Base-by-base conservation (phyloP, 768 basidiomycete genomes). In the Rhodotorula kratochvilovae region DNA sequence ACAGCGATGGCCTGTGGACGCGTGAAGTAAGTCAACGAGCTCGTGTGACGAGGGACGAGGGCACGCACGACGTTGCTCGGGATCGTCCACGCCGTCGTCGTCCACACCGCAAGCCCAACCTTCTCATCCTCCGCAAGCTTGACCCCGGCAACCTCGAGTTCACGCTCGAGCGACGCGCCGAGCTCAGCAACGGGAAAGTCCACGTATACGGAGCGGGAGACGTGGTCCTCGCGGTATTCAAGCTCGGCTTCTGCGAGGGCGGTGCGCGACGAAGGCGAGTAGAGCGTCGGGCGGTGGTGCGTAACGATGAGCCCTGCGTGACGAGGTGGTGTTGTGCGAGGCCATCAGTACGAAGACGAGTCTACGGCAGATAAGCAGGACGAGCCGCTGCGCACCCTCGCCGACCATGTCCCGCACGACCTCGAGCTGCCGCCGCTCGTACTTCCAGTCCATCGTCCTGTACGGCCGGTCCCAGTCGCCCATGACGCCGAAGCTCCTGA, bases 1-100 rank as follows among this genome's bases (percentile, higher is more conserved):
- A 95, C 87, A 10, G 92, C 90, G 58, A 98, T 90, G n/a, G 88
- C 93, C 94, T 95, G n/a, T n/a, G n/a, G n/a, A n/a, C n/a, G n/a
- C n/a, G n/a, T n/a, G n/a, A n/a, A n/a, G n/a, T n/a, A n/a, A n/a
- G n/a, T n/a, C n/a, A n/a, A n/a, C n/a, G n/a, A n/a, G n/a, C n/a
- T n/a, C n/a, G n/a, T n/a, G 35, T 35, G 35, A 11, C 2, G 12
- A n/a, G 35, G 1, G 29, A 56, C 29, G 45, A 27, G 33, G 13
- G 51, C 31, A 70, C 85, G 53, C 75, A 92, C 93, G 90, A 93
- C 92, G 78, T 99, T 98, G 3, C 92, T 91, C 11, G 90, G 92
- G 58, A 98, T 81, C 8, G 92, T 98, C 95, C 95, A 99, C 2
- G 95, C 91, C 0, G 95, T 98, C 7, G 95, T 98, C 5, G 95